Evolutionary conservation across 371 early-diverging fungal genomes (phyloP), one percentile per base, ranked within the genome.

Genomic region (Mortierella sp.): DNA sequence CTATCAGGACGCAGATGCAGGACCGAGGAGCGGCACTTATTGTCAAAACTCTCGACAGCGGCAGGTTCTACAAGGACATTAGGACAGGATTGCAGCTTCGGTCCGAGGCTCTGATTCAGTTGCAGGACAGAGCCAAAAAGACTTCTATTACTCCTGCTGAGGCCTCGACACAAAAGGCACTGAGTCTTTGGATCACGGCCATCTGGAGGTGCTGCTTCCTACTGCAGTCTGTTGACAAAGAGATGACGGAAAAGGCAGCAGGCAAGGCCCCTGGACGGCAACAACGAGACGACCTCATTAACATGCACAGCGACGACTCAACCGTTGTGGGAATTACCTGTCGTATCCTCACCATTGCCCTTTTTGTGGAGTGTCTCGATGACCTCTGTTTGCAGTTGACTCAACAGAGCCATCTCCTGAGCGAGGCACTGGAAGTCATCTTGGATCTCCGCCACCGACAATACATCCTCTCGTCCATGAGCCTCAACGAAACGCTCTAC

Each of bases 181-280:
- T 89, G n/a, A 84, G 81, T 44, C 85, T 92, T 26, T 93, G 93
- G 93, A 75, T 92, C 11, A 88, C 92, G 0, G 92, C 92, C 1
- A 80, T 92, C 60, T 89, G 90, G 72, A 88, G 93, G 38, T 80
- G 92, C 31, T 89, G 88, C 7, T 45, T 92, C 5, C 89, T 91
- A 52, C 85, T 92, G 3, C 77, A 91, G 24, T 90, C 92, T 57
- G 79, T 89, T 58, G 82, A 88, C 31, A 78, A 77, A 68, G 79
- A 75, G 9, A 52, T 72, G 50, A 77, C 72, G 16, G 78, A 77
- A 21, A 73, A 77, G 19, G 24, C 76, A 2, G 38, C 58, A 2
- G 65, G 24, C 21, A 54, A 34, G 52, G 9, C 55, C 6, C 42
- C n/a, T 0, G 52, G 73, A 3, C 70, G 71, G 9, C 75, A 80